Percentiles rank a stretch among this genome's conserved stretches.
phyloP scores from a whole-genome alignment of 352 stramenopile genomes.

The Globisporangium canariense region DNA sequence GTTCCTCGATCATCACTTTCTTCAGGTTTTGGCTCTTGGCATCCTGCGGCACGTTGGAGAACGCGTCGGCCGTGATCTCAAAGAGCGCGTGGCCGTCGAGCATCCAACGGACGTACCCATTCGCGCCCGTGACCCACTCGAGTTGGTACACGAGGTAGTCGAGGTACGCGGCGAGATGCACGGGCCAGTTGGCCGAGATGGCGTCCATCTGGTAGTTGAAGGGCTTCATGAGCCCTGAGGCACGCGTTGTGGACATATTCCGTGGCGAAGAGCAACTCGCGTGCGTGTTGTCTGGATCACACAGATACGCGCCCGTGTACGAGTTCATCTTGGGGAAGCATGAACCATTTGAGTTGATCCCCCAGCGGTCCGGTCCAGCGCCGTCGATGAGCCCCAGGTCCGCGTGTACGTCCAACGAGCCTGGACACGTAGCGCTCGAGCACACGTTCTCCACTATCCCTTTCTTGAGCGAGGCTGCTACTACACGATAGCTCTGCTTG shows the following conservation, averaged over 20 bases:
- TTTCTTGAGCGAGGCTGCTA: slow-evolving; percentile 28
- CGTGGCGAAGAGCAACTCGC: slow-evolving; percentile 42
- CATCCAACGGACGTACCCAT: slow-evolving; percentile 72
- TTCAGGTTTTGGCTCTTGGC: slow-evolving; percentile 37
- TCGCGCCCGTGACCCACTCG: slow-evolving; percentile 65
- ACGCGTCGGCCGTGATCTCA: slow-evolving; percentile 49
- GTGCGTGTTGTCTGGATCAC: slow-evolving; percentile 38
- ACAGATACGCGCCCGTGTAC: slow-evolving; percentile 53
- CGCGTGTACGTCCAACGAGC: slow-evolving; percentile 37
- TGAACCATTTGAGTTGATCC: slow-evolving; percentile 61
- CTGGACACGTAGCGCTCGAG: slow-evolving; percentile 34
- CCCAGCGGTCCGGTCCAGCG: slow-evolving; percentile 30
- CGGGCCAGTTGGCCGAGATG: slow-evolving; percentile 70
- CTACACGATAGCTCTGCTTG: slow-evolving; percentile 27
- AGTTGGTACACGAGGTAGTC: slow-evolving; percentile 66
- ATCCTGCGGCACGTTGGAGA: slow-evolving; percentile 54
- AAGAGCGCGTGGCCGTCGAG: slow-evolving; percentile 54
- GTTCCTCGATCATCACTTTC: slow-evolving; percentile 83
- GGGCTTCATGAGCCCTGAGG: slow-evolving; percentile 52
- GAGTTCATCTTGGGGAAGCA: slow-evolving; percentile 58
- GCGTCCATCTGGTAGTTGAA: slow-evolving; percentile 82
- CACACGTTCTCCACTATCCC: slow-evolving; percentile 52
- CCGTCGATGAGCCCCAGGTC: slow-evolving; percentile 38
- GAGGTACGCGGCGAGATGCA: slow-evolving; percentile 54
- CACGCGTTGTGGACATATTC: slow-evolving; percentile 16